phyloP scores from a whole-genome alignment of 495 filamentous ascomycete species.

The Penicillium crystallinum region DNA sequence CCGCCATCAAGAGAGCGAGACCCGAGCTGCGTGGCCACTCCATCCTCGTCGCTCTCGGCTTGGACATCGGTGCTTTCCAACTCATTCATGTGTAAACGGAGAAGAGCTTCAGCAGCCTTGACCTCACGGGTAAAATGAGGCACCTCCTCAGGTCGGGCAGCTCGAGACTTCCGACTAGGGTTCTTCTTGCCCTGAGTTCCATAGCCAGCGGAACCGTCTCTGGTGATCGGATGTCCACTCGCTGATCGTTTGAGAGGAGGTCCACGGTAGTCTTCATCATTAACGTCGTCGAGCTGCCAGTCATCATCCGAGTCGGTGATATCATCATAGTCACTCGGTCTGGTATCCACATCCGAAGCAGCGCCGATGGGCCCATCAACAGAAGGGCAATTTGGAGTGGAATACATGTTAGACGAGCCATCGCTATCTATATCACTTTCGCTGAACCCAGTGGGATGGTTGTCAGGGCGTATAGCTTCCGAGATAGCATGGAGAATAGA shows the following conservation, averaged over 20 bases:
- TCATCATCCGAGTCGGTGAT: slow-evolving; percentile 6
- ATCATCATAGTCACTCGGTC: background rate
- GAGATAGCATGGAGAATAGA: slow-evolving; percentile 3
- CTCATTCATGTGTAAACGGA: slow-evolving; percentile 51
- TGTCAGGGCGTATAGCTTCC: background rate
- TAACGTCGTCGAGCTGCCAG: slow-evolving; percentile 10
- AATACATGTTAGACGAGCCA: slow-evolving; percentile 1
- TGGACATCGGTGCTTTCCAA: slow-evolving; percentile 9
- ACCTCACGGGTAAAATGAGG: slow-evolving; percentile 34
- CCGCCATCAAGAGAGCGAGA: background rate
- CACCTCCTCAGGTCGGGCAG: background rate
- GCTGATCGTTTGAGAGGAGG: background rate
- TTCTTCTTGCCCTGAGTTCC: slow-evolving; percentile 7
- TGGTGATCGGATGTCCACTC: background rate
- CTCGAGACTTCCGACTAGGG: background rate
- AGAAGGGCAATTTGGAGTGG: background rate
- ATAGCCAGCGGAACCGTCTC: background rate
- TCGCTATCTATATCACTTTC: slow-evolving; percentile 14
- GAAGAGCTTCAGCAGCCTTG: slow-evolving; percentile 52
- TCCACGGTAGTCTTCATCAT: slow-evolving; percentile 18
- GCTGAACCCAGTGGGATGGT: background rate
- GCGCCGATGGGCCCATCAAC: background rate
- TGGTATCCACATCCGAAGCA: slow-evolving; percentile 1
- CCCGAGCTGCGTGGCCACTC: background rate
- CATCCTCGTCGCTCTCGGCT: slow-evolving; percentile 4